phyloP scores from a whole-genome alignment of 441 rosid genomes.

The Metrosideros polymorpha region DNA sequence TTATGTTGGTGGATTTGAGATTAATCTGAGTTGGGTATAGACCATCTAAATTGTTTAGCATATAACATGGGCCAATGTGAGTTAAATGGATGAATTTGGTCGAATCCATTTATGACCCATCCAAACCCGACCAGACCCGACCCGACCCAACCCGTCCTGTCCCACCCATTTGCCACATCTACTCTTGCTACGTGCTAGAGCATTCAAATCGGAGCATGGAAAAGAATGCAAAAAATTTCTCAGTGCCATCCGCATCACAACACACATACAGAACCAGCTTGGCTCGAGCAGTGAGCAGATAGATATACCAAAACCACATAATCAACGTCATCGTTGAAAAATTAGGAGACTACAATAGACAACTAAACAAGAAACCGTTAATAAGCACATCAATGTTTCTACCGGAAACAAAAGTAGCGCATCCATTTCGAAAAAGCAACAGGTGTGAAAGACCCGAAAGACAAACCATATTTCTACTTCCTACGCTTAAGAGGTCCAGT shows the following conservation, averaged over 20 bases:
- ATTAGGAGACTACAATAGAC: not conserved
- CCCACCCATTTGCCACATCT: too few relatives aligned
- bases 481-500: conserved; percentile 53
- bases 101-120: too few relatives aligned
- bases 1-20: too few relatives aligned
- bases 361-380: not conserved
- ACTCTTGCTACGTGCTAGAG: too few relatives aligned
- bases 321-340: not conserved
- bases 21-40: too few relatives aligned
- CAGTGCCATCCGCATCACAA: not conserved
- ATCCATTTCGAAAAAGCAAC: not conserved
- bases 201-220: not conserved
- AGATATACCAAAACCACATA: not conserved
- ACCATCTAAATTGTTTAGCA: too few relatives aligned
- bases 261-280: not conserved
- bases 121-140: too few relatives aligned
- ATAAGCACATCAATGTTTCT: not conserved
- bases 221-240: not conserved
- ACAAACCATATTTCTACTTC: conserved; percentile 13
- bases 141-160: too few relatives aligned
- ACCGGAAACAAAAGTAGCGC: not conserved
- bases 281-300: not conserved
- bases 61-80: too few relatives aligned
- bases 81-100: too few relatives aligned
- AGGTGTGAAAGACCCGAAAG: not conserved